phyloP scores from a whole-genome alignment of 805 yeast species.

The Saccharomycopsis javanensis region DNA sequence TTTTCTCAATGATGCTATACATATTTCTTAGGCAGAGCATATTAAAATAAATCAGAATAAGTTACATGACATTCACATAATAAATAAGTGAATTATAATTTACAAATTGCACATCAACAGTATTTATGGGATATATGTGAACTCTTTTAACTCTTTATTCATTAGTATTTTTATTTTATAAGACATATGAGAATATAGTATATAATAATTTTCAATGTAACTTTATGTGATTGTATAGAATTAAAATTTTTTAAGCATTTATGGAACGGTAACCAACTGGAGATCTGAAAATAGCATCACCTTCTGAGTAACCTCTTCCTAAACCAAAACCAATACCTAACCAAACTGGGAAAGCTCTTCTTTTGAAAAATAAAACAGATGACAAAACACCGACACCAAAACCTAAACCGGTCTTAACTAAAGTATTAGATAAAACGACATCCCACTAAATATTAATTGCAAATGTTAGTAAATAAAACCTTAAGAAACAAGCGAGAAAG shows the following conservation, averaged over 20 bases:
- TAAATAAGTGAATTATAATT: too few relatives aligned
- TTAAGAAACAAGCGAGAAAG: conserved; percentile 75
- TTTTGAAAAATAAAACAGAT: conserved; percentile 79
- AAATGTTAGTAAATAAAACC: conserved; percentile 47
- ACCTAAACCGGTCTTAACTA: conserved; percentile 93
- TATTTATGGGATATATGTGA: too few relatives aligned
- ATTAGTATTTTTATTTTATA: background rate
- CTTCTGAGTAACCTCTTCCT: conserved; percentile 97
- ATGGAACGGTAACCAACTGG: conserved; percentile 68
- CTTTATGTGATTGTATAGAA: background rate
- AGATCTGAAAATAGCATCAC: conserved; percentile 91
- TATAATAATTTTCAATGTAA: background rate
- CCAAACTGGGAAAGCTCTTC: conserved; percentile 98
- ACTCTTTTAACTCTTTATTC: background rate
- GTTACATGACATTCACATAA: too few relatives aligned
- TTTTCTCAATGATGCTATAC: too few relatives aligned
- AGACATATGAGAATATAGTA: background rate
- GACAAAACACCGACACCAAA: conserved; percentile 94
- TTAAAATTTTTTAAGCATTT: conserved; percentile 42
- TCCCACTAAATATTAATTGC: conserved; percentile 53
- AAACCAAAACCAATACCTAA: conserved; percentile 94
- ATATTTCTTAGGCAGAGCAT: too few relatives aligned
- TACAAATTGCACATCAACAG: too few relatives aligned
- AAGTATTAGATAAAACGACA: conserved; percentile 84
- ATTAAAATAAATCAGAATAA: too few relatives aligned